A percentile compares a stretch with the other conserved stretches of the same genome.
These are phyloP conservation scores for Clohesyomyces aquaticus DNA, from an alignment of 495 filamentous ascomycete genomes.

Conservation along the genomic window DNA sequence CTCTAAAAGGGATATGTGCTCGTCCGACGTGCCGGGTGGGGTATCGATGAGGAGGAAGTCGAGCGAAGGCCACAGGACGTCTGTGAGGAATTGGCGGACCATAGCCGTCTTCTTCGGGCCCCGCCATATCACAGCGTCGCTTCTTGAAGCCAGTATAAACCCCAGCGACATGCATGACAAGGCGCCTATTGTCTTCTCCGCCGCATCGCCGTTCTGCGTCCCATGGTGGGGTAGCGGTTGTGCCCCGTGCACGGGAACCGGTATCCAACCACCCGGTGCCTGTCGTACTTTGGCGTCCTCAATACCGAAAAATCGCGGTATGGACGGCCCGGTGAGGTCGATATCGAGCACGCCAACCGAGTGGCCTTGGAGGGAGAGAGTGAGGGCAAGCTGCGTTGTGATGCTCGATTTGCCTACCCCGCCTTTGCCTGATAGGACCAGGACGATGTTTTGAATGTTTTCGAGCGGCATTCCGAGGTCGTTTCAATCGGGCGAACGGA, in stretches of 20 bases:
- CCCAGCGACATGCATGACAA: conserved; percentile 91
- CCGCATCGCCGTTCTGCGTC: neutral
- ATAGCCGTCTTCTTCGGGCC: conserved; percentile 99
- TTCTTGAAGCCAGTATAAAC: conserved; percentile 80
- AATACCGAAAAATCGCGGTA: conserved; percentile 88
- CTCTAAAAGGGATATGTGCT: conserved; percentile 93
- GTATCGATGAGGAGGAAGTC: conserved; percentile 95
- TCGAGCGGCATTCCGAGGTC: conserved; percentile 47
- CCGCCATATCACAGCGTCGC: conserved; percentile 93
- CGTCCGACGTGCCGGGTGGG: conserved; percentile 93
- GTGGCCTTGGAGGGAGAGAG: conserved; percentile 79
- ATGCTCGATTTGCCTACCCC: conserved; percentile 97
- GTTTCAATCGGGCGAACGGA: conserved; percentile 14
- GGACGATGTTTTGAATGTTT: conserved; percentile 49
- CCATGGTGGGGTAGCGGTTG: conserved; percentile 42
- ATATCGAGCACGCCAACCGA: conserved; percentile 94
- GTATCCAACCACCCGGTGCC: conserved; percentile 85
- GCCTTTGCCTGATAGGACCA: conserved; percentile 92
- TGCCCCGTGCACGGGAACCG: conserved; percentile 73
- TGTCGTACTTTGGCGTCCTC: conserved; percentile 89
- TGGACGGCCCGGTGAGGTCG: conserved; percentile 93
- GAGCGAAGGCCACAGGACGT: conserved; percentile 85
- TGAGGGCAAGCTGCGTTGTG: conserved; percentile 91
- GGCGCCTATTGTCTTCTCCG: conserved; percentile 55
- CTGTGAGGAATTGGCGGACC: conserved; percentile 92